A percentile compares a stretch with the other conserved stretches of the same genome.
phyloP scores from a whole-genome alignment of 2,329 filamentous ascomycete genomes.

The Sclerotinia trifoliorum region DNA sequence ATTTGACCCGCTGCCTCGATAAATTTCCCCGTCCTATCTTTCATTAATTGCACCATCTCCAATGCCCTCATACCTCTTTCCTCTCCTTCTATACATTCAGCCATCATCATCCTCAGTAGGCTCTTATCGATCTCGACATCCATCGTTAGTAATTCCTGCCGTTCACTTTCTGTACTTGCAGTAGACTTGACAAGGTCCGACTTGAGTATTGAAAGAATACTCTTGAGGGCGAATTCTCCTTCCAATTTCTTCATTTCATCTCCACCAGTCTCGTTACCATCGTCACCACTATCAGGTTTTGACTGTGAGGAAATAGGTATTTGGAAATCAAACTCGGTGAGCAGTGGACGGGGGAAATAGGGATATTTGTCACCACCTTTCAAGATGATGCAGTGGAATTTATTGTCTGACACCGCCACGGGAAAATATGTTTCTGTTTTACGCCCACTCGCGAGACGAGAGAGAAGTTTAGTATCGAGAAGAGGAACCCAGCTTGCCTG shows the following conservation, averaged over 20 bases:
- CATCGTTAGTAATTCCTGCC: slow-evolving; percentile 63
- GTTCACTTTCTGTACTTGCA: slow-evolving; percentile 62
- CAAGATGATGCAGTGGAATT: slow-evolving; percentile 98
- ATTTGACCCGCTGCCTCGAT: slow-evolving; percentile 88
- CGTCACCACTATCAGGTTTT: slow-evolving; percentile 40
- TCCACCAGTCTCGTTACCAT: slow-evolving; percentile 42
- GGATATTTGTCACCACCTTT: slow-evolving; percentile 93
- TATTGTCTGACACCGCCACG: slow-evolving; percentile 84
- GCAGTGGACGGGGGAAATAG: slow-evolving; percentile 84
- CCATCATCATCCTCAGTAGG: slow-evolving; percentile 80
- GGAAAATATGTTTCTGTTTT: slow-evolving; percentile 94
- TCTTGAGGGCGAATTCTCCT: slow-evolving; percentile 75
- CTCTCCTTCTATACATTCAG: slow-evolving; percentile 89
- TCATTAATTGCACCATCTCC: slow-evolving; percentile 84
- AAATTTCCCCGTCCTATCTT: slow-evolving; percentile 82
- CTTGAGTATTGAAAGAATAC: slow-evolving; percentile 69
- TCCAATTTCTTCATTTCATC: slow-evolving; percentile 67
- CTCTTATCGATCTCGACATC: slow-evolving; percentile 89
- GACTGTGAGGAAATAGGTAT: slow-evolving; percentile 69
- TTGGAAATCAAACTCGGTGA: slow-evolving; percentile 91
- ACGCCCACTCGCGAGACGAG: slow-evolving; percentile 77
- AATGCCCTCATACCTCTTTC: slow-evolving; percentile 92
- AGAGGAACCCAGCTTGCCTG: slow-evolving; percentile 90
- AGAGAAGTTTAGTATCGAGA: slow-evolving; percentile 80
- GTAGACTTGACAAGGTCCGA: slow-evolving; percentile 71